phyloP scores from a whole-genome alignment of 2,329 filamentous ascomycete genomes.

The Monilinia fructigena region DNA sequence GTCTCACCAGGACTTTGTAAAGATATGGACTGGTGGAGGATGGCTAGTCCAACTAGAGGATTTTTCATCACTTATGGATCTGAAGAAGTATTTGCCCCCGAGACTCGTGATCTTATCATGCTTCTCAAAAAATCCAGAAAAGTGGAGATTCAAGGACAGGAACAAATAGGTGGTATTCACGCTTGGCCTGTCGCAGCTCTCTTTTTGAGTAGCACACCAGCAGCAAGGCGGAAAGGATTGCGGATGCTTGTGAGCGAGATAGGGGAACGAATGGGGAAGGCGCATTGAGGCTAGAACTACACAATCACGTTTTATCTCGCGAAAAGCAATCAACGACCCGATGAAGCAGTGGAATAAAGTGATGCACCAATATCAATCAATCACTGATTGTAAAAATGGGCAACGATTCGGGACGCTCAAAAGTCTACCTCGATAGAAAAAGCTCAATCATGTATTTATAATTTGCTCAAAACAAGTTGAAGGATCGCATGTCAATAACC shows the following conservation, averaged over 20 bases:
- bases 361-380: too few species aligned
- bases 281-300: neutral
- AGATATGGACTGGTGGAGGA: conserved; percentile 64
- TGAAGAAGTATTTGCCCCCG: conserved; percentile 74
- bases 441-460: neutral
- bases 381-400: neutral
- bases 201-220: conserved; percentile 51
- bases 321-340: neutral
- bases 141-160: conserved; percentile 42
- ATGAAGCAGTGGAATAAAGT: neutral
- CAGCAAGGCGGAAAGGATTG: conserved; percentile 54
- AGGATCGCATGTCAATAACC: neutral
- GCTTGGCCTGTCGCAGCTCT: conserved; percentile 75
- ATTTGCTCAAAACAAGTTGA: neutral
- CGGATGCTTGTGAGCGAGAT: conserved; percentile 29
- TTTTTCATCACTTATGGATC: conserved; percentile 70
- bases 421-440: neutral
- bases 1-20: conserved; percentile 71
- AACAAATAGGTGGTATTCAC: conserved; percentile 68
- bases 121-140: conserved; percentile 53
- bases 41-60: conserved; percentile 63
- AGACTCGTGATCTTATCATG: conserved; percentile 61
- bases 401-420: neutral
- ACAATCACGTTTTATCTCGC: neutral
- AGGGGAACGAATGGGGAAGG: conserved; percentile 17